A percentile compares a stretch with the other conserved stretches of the same genome.
Evolutionary conservation across 2,329 filamentous ascomycete species (phyloP).

Genomic region (Ascochyta clinopodiicola): DNA sequence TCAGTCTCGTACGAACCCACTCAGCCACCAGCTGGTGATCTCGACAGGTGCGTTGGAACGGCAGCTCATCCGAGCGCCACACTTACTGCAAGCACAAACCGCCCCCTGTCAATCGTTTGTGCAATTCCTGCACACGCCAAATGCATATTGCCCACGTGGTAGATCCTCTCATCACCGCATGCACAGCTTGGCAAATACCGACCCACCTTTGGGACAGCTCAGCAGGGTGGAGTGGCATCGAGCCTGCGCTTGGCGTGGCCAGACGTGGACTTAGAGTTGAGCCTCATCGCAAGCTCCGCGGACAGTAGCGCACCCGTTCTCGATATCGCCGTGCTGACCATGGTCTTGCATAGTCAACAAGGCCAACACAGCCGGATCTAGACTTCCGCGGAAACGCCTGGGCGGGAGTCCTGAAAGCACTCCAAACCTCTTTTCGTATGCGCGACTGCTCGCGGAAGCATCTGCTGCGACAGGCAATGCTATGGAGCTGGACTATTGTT

Average conservation of each 20-base stretch:
- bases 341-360: conserved; percentile 5
- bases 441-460: conserved; percentile 3
- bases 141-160: conserved; percentile 14
- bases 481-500: conserved; percentile 2
- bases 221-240: conserved; percentile 3
- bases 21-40: conserved; percentile 14
- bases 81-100: conserved; percentile 1
- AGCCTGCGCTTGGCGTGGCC: conserved; percentile 4
- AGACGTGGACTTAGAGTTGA: conserved; percentile 10
- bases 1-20: conserved; percentile 24
- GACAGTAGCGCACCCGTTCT: conserved; percentile 7
- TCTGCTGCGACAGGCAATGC: conserved; percentile 1
- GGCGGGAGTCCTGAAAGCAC: conserved; percentile 5
- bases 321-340: neutral
- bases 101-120: conserved; percentile 2
- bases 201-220: conserved; percentile 1
- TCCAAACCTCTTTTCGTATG: neutral
- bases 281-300: conserved; percentile 8
- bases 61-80: conserved; percentile 18
- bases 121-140: conserved; percentile 1
- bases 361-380: conserved; percentile 12
- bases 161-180: conserved; percentile 4
- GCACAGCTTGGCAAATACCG: conserved; percentile 3
- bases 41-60: conserved; percentile 13
- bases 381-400: conserved; percentile 1